phyloP scores from a whole-genome alignment of 1,139 yeast species.

The Hyphopichia wangnamkhiaoensis region DNA sequence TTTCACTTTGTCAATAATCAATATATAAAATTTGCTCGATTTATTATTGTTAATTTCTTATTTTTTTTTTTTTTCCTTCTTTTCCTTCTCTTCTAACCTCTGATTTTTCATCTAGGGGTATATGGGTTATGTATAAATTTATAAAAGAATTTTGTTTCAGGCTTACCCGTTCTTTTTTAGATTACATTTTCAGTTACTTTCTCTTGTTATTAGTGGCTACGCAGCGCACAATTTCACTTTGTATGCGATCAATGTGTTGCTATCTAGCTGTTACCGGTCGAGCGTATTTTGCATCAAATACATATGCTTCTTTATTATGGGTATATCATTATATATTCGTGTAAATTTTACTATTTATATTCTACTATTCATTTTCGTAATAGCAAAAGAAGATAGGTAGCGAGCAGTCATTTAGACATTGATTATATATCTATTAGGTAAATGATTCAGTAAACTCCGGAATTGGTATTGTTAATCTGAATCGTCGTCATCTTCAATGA shows the following conservation, averaged over 20 bases:
- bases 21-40: neutral
- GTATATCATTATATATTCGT: too few relatives aligned
- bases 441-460: neutral
- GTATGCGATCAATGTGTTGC: neutral
- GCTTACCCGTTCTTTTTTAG: neutral
- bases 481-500: slow-evolving; percentile 36
- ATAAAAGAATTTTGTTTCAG: too few relatives aligned
- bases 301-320: neutral
- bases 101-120: neutral
- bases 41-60: neutral
- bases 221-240: neutral
- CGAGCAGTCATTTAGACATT: too few relatives aligned
- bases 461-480: neutral
- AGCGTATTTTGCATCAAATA: neutral
- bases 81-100: neutral
- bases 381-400: too few relatives aligned
- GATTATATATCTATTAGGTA: too few relatives aligned
- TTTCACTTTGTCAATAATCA: neutral
- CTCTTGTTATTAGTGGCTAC: neutral
- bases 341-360: too few relatives aligned
- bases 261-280: neutral
- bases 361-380: too few relatives aligned
- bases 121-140: neutral
- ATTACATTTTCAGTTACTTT: neutral
- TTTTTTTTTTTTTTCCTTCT: neutral